phyloP scores from a whole-genome alignment of 2,329 filamentous ascomycete genomes.

The Triangularia verruculosa region DNA sequence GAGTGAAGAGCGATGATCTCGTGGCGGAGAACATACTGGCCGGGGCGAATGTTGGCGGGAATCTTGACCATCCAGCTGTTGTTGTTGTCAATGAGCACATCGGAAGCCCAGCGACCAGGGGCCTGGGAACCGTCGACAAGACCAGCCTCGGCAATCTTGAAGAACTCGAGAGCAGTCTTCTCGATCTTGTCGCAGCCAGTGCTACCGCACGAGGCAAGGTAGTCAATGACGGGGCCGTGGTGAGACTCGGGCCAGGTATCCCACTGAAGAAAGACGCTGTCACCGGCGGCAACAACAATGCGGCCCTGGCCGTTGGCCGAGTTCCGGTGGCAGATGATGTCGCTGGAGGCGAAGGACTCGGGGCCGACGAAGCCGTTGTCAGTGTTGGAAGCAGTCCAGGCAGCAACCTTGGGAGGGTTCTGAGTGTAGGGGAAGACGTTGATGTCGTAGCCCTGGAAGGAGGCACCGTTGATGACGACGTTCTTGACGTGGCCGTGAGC shows the following conservation, averaged over 20 bases:
- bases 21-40: constrained; percentile 46
- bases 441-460: constrained; percentile 40
- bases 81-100: constrained; percentile 45
- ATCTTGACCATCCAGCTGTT: constrained; percentile 44
- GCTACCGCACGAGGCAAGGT: constrained; percentile 55
- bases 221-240: constrained; percentile 58
- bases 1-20: constrained; percentile 49
- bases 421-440: constrained; percentile 37
- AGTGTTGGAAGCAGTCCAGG: constrained; percentile 43
- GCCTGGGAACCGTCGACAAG: constrained; percentile 43
- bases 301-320: constrained; percentile 38
- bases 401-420: constrained; percentile 38
- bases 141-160: constrained; percentile 52
- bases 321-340: constrained; percentile 48
- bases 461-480: constrained; percentile 43
- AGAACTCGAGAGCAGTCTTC: constrained; percentile 54
- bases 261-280: constrained; percentile 42
- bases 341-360: constrained; percentile 35
- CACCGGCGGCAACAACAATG: constrained; percentile 41
- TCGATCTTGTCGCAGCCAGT: constrained; percentile 56
- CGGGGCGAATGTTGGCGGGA: constrained; percentile 33
- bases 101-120: constrained; percentile 51
- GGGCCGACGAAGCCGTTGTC: constrained; percentile 52
- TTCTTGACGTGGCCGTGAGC: constrained; percentile 44
- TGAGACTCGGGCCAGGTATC: constrained; percentile 43